Conservation (phyloP, 495 filamentous ascomycete species). For the Penicillium alfredii region DNA sequence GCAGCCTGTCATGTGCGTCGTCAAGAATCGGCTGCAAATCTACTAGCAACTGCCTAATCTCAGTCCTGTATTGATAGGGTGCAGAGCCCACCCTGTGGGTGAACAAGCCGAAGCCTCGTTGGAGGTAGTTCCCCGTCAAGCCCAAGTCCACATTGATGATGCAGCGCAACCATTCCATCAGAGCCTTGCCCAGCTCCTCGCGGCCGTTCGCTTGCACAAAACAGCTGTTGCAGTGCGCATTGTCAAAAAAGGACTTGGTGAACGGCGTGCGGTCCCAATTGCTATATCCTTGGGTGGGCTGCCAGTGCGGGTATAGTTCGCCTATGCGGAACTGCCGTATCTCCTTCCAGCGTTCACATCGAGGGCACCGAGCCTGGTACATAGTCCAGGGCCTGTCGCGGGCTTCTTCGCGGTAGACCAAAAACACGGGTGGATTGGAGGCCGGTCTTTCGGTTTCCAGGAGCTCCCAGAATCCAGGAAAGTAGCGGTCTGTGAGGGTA, state of each 20-base stretch:
- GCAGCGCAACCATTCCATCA: not conserved
- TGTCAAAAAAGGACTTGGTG: not conserved
- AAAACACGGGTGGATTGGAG: not conserved
- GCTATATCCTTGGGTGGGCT: not conserved
- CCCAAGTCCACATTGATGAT: not conserved
- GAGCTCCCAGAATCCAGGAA: not conserved
- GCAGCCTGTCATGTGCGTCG: no score
- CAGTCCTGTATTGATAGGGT: no score
- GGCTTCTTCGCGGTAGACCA: not conserved
- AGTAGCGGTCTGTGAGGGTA: slow-evolving; percentile 3
- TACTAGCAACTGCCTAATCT: no score
- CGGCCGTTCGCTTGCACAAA: not conserved
- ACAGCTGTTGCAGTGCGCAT: not conserved
- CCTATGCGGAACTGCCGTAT: slow-evolving; percentile 3
- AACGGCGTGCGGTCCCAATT: not conserved
- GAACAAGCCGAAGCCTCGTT: no score
- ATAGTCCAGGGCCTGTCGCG: not conserved
- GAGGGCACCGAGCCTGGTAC: slow-evolving; percentile 5
- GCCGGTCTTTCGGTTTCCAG: slow-evolving; percentile 1
- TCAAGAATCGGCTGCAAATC: no score
- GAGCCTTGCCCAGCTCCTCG: not conserved
- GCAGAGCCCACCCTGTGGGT: no score
- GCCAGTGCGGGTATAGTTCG: not conserved
- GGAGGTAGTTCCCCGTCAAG: not conserved
- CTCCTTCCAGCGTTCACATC: slow-evolving; percentile 5